Evolutionary conservation across 1,284 basidiomycete genomes (phyloP).

Genomic region (Volvariella volvacea): DNA sequence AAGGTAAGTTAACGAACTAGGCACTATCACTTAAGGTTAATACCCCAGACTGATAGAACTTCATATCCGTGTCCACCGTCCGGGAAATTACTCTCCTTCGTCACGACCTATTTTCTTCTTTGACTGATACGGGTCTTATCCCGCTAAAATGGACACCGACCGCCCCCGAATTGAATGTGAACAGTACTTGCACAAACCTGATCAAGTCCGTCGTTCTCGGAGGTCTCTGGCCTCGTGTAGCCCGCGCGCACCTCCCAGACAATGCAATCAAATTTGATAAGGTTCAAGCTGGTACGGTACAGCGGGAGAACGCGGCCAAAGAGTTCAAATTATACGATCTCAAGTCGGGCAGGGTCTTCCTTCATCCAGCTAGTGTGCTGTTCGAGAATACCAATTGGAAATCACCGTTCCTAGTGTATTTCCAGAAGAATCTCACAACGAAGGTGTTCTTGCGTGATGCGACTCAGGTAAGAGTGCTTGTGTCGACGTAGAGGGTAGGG

Average conservation of each 20-base stretch:
- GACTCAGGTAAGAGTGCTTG: constrained; percentile 61
- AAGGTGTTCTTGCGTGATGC: constrained; percentile 87
- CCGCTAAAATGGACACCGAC: constrained; percentile 36
- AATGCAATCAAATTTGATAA: constrained; percentile 77
- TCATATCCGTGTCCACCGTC: constrained; percentile 70
- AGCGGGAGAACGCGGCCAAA: constrained; percentile 75
- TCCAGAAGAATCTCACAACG: constrained; percentile 77
- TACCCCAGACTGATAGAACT: constrained; percentile 58
- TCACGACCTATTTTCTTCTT: constrained; percentile 69
- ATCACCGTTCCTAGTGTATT: constrained; percentile 77
- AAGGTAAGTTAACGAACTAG: constrained; percentile 39
- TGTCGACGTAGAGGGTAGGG: background rate
- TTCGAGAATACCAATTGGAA: constrained; percentile 74
- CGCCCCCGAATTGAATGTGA: constrained; percentile 45
- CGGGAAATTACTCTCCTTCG: constrained; percentile 82
- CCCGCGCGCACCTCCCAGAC: constrained; percentile 68
- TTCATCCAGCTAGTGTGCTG: constrained; percentile 82
- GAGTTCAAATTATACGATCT: constrained; percentile 79
- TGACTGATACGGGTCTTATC: constrained; percentile 73
- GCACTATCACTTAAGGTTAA: background rate
- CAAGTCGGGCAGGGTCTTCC: constrained; percentile 56
- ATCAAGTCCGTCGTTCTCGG: constrained; percentile 80
- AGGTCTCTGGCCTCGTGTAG: constrained; percentile 78
- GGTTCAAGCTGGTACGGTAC: constrained; percentile 73
- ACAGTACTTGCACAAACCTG: constrained; percentile 62